These are phyloP conservation scores for Penicillium sp. DNA, from an alignment of 2,329 filamentous ascomycete species.

Conservation along the genomic window DNA sequence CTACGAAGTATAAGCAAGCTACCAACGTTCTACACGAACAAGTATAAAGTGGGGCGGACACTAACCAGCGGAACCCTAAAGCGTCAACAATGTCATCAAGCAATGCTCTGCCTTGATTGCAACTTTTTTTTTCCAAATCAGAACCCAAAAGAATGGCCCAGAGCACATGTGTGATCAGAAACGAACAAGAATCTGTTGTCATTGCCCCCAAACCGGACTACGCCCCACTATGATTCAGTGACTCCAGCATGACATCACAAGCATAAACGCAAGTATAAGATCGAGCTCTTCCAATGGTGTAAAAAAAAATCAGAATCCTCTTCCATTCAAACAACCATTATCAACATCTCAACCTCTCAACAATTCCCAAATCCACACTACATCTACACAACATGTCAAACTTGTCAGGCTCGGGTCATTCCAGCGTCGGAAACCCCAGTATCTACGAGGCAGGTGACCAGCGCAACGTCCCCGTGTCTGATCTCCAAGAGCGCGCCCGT, in stretches of 20 bases:
- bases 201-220: slow-evolving; percentile 11
- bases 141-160: slow-evolving; percentile 13
- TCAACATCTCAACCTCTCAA: background rate
- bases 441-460: slow-evolving; percentile 80
- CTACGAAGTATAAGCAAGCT: background rate
- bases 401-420: slow-evolving; percentile 47
- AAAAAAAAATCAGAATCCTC: background rate
- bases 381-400: slow-evolving; percentile 16
- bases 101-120: slow-evolving; percentile 15
- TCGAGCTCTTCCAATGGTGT: background rate
- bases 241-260: slow-evolving; percentile 31
- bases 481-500: slow-evolving; percentile 54
- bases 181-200: slow-evolving; percentile 1
- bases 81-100: slow-evolving; percentile 22
- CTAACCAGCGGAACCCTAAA: slow-evolving; percentile 1
- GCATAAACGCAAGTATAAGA: slow-evolving; percentile 22
- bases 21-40: background rate
- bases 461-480: slow-evolving; percentile 60
- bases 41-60: slow-evolving; percentile 3
- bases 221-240: slow-evolving; percentile 33
- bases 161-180: slow-evolving; percentile 7
- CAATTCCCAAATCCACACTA: background rate
- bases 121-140: slow-evolving; percentile 3
- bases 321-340: background rate
- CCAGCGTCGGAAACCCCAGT: slow-evolving; percentile 64